phyloP scores from a whole-genome alignment of 148 eudicot species.

The Polygonum maritimum region DNA sequence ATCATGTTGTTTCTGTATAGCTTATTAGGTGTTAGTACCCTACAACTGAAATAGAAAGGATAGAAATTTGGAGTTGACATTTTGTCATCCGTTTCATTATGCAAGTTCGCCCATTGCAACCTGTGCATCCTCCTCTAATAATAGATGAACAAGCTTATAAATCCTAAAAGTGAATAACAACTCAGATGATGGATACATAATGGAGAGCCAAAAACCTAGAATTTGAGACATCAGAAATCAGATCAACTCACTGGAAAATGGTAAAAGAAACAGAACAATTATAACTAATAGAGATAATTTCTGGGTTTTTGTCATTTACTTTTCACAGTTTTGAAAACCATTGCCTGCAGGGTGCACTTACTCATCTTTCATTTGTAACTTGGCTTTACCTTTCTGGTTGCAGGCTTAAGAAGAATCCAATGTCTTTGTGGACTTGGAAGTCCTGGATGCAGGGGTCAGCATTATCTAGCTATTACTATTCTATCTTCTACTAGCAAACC shows the following conservation, averaged over 20 bases:
- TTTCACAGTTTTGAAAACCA: background rate
- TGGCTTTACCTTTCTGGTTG: conserved; percentile 10
- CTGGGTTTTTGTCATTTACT: background rate
- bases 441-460: conserved; percentile 41
- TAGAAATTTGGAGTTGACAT: no score
- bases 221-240: no score
- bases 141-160: no score
- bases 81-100: no score
- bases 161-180: no score
- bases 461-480: conserved; percentile 22
- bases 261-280: no score
- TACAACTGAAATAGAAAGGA: background rate
- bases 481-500: conserved; percentile 16
- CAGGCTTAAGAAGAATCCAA: conserved; percentile 27
- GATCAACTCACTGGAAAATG: no score
- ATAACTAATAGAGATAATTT: background rate
- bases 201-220: no score
- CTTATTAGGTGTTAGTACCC: background rate
- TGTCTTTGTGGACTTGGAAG: conserved; percentile 23
- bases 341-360: background rate
- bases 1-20: background rate
- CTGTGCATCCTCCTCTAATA: no score
- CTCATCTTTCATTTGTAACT: background rate
- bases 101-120: no score
- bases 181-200: no score